phyloP scores from a whole-genome alignment of 2,329 filamentous ascomycete species.

The Colletotrichum chrysophilum region DNA sequence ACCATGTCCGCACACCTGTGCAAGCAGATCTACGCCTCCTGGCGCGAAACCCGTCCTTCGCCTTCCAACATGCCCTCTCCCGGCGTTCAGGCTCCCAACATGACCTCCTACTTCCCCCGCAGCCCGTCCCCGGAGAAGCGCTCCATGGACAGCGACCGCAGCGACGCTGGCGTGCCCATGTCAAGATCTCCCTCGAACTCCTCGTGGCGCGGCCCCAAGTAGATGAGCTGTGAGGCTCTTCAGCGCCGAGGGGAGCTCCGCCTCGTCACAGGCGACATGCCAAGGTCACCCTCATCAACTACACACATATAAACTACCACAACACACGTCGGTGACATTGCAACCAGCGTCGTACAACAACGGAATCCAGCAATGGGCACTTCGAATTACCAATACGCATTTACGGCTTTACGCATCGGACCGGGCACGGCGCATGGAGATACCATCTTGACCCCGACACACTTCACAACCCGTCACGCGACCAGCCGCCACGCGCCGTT shows the following conservation, averaged over 20 bases:
- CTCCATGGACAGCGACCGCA: slow-evolving; percentile 53
- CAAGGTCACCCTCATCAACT: not conserved
- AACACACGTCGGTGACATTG: not conserved
- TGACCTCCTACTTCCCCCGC: slow-evolving; percentile 31
- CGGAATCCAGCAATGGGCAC: not conserved
- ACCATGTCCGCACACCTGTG: slow-evolving; percentile 67
- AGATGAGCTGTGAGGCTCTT: not conserved
- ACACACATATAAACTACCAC: not conserved
- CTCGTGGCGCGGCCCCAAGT: slow-evolving; percentile 16
- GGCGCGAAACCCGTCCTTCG: slow-evolving; percentile 54
- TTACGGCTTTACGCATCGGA: not conserved
- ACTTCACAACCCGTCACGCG: not conserved
- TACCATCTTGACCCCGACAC: not conserved
- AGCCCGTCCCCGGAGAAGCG: slow-evolving; percentile 41
- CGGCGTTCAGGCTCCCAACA: slow-evolving; percentile 30
- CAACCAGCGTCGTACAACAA: not conserved
- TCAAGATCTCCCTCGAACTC: slow-evolving; percentile 32
- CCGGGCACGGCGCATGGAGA: not conserved
- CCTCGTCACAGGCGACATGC: not conserved
- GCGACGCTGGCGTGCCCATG: slow-evolving; percentile 33
- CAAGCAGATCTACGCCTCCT: slow-evolving; percentile 66
- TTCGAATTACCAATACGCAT: not conserved
- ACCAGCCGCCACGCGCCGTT: not conserved
- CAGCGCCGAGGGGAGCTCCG: not conserved
- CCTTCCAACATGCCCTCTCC: slow-evolving; percentile 35